Percentiles rank a stretch among this genome's conserved stretches.
phyloP scores from a whole-genome alignment of 331 rosid species.

The Rosa hybrid region DNA sequence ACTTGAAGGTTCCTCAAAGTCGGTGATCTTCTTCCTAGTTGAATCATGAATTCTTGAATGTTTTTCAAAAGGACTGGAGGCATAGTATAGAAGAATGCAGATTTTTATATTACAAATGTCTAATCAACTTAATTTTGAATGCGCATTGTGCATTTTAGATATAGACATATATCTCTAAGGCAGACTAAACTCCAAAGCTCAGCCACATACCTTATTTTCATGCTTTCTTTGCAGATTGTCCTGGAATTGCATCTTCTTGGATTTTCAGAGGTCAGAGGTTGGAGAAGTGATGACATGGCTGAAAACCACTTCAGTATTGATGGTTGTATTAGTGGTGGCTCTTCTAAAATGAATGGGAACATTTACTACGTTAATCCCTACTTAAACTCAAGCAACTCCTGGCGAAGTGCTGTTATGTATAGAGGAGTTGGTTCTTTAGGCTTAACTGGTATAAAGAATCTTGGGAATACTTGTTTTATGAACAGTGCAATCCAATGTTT shows the following conservation, averaged over 20 bases:
- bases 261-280: conserved; percentile 43
- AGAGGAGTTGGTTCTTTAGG: conserved; percentile 57
- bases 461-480: conserved; percentile 97
- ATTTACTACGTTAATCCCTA: conserved; percentile 39
- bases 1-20: not conserved
- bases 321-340: conserved; percentile 35
- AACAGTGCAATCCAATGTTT: conserved; percentile 88
- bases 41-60: not conserved
- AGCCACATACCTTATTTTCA: conserved; percentile 17
- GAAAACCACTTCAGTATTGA: conserved; percentile 39
- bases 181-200: conserved; percentile 14
- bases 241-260: conserved; percentile 75
- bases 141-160: not conserved
- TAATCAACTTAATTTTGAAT: not conserved
- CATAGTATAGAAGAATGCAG: not conserved
- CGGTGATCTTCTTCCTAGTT: not conserved
- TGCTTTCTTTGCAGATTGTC: conserved; percentile 55
- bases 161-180: conserved; percentile 12
- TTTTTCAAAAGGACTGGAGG: not conserved
- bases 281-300: conserved; percentile 41
- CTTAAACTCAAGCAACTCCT: conserved; percentile 31
- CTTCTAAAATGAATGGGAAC: conserved; percentile 49
- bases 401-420: conserved; percentile 40
- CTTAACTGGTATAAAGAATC: conserved; percentile 82
- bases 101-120: not conserved